Percentiles rank a stretch among this genome's conserved stretches.
phyloP scores from a whole-genome alignment of 2,329 filamentous ascomycete species.

The Hypoxylon sp. region DNA sequence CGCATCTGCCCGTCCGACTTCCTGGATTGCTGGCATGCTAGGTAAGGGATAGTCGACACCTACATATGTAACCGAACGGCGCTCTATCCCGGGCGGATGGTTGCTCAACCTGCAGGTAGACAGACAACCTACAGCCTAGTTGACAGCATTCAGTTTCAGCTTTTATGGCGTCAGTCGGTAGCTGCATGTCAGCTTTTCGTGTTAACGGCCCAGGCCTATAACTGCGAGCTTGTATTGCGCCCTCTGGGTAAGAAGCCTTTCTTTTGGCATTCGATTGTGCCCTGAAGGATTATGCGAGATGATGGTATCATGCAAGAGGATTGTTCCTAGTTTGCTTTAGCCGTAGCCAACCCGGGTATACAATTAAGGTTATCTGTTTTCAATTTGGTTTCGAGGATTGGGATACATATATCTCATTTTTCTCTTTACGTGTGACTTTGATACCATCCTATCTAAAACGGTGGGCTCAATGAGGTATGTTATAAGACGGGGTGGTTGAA shows the following conservation, averaged over 20 bases:
- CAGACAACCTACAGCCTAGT: slow-evolving; percentile 16
- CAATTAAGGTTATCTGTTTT: background rate
- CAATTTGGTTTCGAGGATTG: slow-evolving; percentile 10
- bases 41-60: slow-evolving; percentile 2
- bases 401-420: slow-evolving; percentile 1
- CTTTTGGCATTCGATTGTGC: background rate
- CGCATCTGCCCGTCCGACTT: slow-evolving; percentile 16
- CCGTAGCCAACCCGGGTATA: slow-evolving; percentile 8
- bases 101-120: slow-evolving; percentile 22
- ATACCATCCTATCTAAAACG: slow-evolving; percentile 2
- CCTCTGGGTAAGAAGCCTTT: slow-evolving; percentile 10
- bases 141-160: slow-evolving; percentile 21
- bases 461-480: no score
- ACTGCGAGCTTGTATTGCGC: slow-evolving; percentile 5
- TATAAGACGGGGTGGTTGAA: background rate
- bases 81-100: slow-evolving; percentile 14
- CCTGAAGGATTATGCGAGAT: slow-evolving; percentile 34
- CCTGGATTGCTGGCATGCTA: slow-evolving; percentile 6
- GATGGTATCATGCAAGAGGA: slow-evolving; percentile 24
- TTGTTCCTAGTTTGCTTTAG: slow-evolving; percentile 6
- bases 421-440: slow-evolving; percentile 9
- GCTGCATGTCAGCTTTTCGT: slow-evolving; percentile 33
- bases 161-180: slow-evolving; percentile 27
- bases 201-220: slow-evolving; percentile 13
- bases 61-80: background rate